Base-by-base conservation (phyloP, 352 stramenopile genomes). In the Blastocystis sp. region DNA sequence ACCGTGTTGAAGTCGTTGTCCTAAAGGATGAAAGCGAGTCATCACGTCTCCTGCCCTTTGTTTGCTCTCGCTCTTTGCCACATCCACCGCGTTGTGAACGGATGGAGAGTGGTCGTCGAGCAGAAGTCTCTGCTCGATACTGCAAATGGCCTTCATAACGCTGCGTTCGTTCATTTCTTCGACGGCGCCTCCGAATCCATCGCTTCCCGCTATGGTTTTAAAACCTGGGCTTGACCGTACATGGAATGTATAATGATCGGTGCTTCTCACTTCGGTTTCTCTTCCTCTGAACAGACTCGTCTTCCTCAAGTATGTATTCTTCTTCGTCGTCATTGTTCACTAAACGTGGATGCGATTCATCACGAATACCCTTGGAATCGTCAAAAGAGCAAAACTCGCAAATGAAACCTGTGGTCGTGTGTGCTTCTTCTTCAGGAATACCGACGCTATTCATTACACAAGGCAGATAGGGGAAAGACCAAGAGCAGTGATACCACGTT, bases 381-480 rank as follows among this genome's bases (percentile, higher is more conserved):
- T 89, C 79, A 77, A 89, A 89, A 16, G 63, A 65, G 39, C 79
- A 89, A 77, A 80, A 80, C 37, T 89, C 79, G 45, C 79, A 89
- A 35, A 89, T 76, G 31, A 31, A 89, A 35, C 13, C 66, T 10
- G 33, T 61, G 31, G 66, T 79, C 3, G 0, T 19, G 3, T 62
- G 35, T 31, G 79, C 61, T 70, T 89, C n/a, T 19, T 37, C 61
- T 31, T 89, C 79, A 65, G 35, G 13, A 21, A 89, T 45, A 3
- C 79, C 79, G 39, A 89, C 61, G 50, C 79, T 89, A 79, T 21
- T 26, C 24, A 45, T 89, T n/a, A 80, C 26, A 62, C 41, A 61
- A 13, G 41, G 60, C 19, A 33, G 12, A 4, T 62, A 33, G 12
- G 19, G 3, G 39, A 9, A 13, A 19, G 29, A 89, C 79, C 79